Evolutionary conservation across 2,329 filamentous ascomycete genomes (phyloP).

Genomic region (Arthroderma sp.): DNA sequence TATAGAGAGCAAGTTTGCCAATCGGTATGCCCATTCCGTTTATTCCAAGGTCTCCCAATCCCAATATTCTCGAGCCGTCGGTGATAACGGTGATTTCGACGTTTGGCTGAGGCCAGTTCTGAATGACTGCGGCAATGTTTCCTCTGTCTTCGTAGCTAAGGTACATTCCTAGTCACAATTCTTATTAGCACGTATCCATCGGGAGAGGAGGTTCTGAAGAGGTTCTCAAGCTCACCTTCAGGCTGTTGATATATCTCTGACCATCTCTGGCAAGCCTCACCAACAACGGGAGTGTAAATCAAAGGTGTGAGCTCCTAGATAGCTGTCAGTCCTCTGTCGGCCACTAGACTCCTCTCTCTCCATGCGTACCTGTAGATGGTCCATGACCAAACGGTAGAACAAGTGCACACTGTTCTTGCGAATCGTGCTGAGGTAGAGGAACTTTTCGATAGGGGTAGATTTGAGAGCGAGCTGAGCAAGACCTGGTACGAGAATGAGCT

Average conservation of each 20-base stretch:
- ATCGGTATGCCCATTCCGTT: slow-evolving; percentile 98
- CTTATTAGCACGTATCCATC: not conserved
- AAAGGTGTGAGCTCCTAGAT: slow-evolving; percentile 37
- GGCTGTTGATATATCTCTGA: slow-evolving; percentile 91
- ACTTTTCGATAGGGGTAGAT: slow-evolving; percentile 38
- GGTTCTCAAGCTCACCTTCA: slow-evolving; percentile 49
- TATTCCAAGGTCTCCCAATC: slow-evolving; percentile 86
- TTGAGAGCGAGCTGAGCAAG: slow-evolving; percentile 38
- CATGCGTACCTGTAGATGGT: slow-evolving; percentile 33
- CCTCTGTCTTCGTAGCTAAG: slow-evolving; percentile 91
- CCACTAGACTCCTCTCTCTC: not conserved
- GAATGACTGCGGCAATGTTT: slow-evolving; percentile 73
- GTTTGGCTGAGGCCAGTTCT: slow-evolving; percentile 80
- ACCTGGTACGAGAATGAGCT: slow-evolving; percentile 17
- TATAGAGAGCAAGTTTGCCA: slow-evolving; percentile 91
- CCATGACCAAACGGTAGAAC: slow-evolving; percentile 40
- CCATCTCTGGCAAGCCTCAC: slow-evolving; percentile 93
- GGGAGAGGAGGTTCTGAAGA: not conserved
- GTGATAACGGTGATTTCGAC: slow-evolving; percentile 96
- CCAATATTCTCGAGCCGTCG: slow-evolving; percentile 82
- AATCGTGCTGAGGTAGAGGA: slow-evolving; percentile 39
- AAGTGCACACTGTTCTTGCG: slow-evolving; percentile 42
- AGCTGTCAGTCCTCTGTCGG: not conserved
- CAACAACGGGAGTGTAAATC: slow-evolving; percentile 49
- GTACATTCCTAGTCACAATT: slow-evolving; percentile 51